Base-by-base conservation (phyloP, 208 protist species). In the Strigomonas galati region DNA sequence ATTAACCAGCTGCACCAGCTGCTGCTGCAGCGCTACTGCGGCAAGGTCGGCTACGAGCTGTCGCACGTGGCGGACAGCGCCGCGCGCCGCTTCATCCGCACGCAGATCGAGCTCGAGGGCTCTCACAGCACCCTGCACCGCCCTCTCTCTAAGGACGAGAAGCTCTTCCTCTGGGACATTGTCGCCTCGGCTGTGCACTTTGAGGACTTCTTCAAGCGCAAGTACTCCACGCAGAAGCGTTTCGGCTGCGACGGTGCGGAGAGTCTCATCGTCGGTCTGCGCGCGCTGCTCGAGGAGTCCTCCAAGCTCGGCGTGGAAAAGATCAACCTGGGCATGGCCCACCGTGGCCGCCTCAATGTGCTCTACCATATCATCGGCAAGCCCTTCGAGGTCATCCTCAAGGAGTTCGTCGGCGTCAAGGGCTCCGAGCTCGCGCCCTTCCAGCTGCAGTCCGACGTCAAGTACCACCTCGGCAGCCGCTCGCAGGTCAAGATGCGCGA, bases 301-400 rank as follows among this genome's bases (percentile, higher is more conserved):
- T 76, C 89, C 4, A 63, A 85, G 21, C 73, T 87, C 31, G 98
- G 98, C 55, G 87, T 98, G 0, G 82, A 97, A 57, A 79, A 84
- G 24, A 82, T 99, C 44, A 98, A 99, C 52, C 80, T 99, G 0
- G 98, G 98, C 72, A 99, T 99, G 98, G 95, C 98, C 26, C 98
- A 99, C 75, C 93, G 98, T 62, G 98, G 97, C 31, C 87, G 97
- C 55, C 91, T 99, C 10, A 98, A 99, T 71, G 95, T 99, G 17
- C 86, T 99, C 7, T 91, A 80, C 62, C 98, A 99, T 75, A 92
- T 99, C 32, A 93, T 98, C 64, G 89, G 96, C 58, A 99, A 99
- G 85, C 97, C 97, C 26, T 96, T 92, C 63, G 88, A 87, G 63
- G 77, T 87, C 27, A 92, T 97, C 27, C 81, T 98, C 35, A 92